Evolutionary conservation across 1,284 basidiomycete genomes (phyloP).

Genomic region (Rhodotorula sp.): DNA sequence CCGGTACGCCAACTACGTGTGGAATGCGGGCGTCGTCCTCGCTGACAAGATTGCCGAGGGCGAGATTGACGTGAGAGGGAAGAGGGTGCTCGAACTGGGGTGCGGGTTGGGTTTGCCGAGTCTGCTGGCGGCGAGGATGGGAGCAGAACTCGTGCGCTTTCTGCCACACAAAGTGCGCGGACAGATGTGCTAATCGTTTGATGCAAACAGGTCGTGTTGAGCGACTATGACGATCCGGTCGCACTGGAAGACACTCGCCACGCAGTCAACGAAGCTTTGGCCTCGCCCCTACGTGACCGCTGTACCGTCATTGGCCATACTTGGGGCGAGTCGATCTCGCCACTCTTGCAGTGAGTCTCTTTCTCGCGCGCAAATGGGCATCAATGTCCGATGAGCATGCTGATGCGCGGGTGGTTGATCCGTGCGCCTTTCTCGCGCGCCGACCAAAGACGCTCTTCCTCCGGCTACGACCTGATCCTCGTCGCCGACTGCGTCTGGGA

Average conservation of each 20-base stretch:
- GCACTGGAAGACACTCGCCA: conserved; percentile 2
- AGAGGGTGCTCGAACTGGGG: conserved; percentile 24
- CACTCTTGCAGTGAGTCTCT: neutral
- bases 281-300: rapidly evolving
- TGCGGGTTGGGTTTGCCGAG: conserved; percentile 18
- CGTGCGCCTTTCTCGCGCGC: neutral
- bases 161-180: too few species aligned
- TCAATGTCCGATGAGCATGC: neutral
- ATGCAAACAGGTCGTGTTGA: conserved; percentile 13
- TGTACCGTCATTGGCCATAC: conserved; percentile 5
- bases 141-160: conserved; percentile 10
- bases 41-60: conserved; percentile 13
- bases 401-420: neutral
- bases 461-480: conserved; percentile 19
- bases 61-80: conserved; percentile 17
- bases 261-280: neutral
- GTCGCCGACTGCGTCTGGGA: conserved; percentile 27
- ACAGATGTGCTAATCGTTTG: neutral
- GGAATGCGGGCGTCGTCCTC: conserved; percentile 17
- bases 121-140: conserved; percentile 14
- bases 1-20: conserved; percentile 7
- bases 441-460: neutral
- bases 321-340: neutral
- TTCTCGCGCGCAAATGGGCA: too few species aligned
- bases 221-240: conserved; percentile 14